phyloP scores from a whole-genome alignment of 257 asterid species.

The Datura wrightii region DNA sequence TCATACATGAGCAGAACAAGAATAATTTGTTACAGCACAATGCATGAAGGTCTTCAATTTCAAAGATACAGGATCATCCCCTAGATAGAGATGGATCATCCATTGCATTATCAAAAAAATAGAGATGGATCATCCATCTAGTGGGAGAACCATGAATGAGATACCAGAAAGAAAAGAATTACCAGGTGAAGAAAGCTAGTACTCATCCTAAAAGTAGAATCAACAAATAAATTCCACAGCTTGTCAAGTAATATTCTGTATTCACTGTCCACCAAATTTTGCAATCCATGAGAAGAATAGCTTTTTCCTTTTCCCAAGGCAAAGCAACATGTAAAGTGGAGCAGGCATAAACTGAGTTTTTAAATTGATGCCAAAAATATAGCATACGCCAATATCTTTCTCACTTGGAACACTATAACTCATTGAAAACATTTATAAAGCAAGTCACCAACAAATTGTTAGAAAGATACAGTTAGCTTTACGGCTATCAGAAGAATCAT shows the following conservation, averaged over 20 bases:
- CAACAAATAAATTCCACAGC: background rate
- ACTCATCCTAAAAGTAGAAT: background rate
- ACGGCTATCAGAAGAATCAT: background rate
- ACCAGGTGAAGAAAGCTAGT: background rate
- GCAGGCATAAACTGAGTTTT: background rate
- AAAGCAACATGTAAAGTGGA: background rate
- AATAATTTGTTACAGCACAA: background rate
- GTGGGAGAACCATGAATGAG: background rate
- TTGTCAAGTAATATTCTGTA: background rate
- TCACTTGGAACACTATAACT: background rate
- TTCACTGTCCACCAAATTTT: background rate
- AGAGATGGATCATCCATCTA: background rate
- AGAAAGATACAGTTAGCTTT: background rate
- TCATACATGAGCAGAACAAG: too few relatives aligned
- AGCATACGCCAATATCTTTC: background rate
- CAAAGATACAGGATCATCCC: background rate
- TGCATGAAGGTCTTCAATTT: constrained; percentile 19
- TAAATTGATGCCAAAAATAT: background rate
- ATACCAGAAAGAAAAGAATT: background rate
- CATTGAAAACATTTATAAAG: background rate
- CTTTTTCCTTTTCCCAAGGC: background rate
- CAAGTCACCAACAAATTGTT: background rate
- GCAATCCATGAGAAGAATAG: background rate
- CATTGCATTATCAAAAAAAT: background rate
- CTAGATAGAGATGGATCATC: background rate